Percentiles rank a stretch among this genome's conserved stretches.
phyloP scores from a whole-genome alignment of 148 eudicot genomes.

The Vaccinium myrtillus region DNA sequence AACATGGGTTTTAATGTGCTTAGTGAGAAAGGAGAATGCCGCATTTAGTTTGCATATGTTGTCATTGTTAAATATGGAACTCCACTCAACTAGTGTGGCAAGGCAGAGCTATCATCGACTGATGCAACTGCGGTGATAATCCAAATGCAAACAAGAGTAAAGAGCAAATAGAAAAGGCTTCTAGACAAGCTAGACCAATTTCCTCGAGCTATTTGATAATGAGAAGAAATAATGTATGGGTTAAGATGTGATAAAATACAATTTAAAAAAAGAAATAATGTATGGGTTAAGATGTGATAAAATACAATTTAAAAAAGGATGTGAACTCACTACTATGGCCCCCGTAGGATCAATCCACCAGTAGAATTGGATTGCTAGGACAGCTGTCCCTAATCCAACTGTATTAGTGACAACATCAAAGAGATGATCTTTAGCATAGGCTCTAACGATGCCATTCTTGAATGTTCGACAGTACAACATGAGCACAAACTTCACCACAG shows the following conservation, averaged over 20 bases:
- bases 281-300: not conserved
- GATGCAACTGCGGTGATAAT: not conserved
- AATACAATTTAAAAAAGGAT: too few species aligned
- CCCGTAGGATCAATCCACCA: slow-evolving; percentile 99
- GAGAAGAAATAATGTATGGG: too few species aligned
- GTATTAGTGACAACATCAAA: slow-evolving; percentile 91
- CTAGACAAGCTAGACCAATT: not conserved
- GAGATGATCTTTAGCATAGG: slow-evolving; percentile 93
- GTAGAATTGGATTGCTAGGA: slow-evolving; percentile 61
- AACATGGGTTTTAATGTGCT: not conserved
- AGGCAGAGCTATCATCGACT: not conserved
- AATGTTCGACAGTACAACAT: slow-evolving; percentile 80
- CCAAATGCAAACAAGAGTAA: too few species aligned
- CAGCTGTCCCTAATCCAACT: slow-evolving; percentile 70
- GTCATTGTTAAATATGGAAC: not conserved
- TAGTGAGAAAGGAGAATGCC: not conserved
- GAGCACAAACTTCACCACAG: slow-evolving; percentile 68
- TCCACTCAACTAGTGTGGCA: not conserved
- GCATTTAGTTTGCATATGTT: not conserved
- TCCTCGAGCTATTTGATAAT: not conserved
- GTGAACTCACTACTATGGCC: slow-evolving; percentile 70
- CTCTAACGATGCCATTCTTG: slow-evolving; percentile 80
- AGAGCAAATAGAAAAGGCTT: not conserved
- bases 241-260: too few species aligned
- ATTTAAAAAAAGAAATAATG: not conserved